Conservation (phyloP, 2,329 filamentous ascomycete genomes). For the Colletotrichum higginsianum region DNA sequence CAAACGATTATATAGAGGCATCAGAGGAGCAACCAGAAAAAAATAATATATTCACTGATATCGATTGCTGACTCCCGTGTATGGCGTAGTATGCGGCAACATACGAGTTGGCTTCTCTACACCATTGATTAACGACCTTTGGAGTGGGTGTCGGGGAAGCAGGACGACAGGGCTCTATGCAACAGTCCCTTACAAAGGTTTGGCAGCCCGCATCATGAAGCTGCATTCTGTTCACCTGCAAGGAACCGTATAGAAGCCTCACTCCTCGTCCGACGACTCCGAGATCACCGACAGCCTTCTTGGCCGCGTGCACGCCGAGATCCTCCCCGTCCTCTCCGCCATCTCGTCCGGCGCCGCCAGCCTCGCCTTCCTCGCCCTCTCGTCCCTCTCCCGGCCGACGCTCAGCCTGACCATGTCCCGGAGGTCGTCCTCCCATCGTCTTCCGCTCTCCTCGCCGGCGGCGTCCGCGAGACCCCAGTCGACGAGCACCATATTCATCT, state of each 20-base stretch:
- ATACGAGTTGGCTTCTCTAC: no score
- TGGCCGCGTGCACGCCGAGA: not conserved
- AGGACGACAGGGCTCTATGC: no score
- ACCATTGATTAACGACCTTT: no score
- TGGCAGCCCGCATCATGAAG: not conserved
- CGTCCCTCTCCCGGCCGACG: not conserved
- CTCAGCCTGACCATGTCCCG: not conserved
- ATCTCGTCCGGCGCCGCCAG: not conserved
- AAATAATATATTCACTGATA: no score
- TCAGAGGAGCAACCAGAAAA: no score
- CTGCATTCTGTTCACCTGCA: no score
- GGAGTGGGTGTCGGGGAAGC: no score
- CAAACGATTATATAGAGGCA: no score
- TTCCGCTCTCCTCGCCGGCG: no score
- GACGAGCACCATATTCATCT: not conserved
- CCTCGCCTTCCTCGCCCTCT: not conserved
- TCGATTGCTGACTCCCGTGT: no score
- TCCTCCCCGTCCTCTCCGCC: not conserved
- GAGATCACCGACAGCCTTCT: not conserved
- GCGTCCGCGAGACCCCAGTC: not conserved
- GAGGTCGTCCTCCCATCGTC: not conserved
- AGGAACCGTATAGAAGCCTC: not conserved
- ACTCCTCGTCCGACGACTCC: not conserved
- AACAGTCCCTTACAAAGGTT: not conserved
- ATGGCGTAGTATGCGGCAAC: no score